Base-by-base conservation (phyloP, 225 moss, liverwort and hornwort genomes). In the Neckera pumila region DNA sequence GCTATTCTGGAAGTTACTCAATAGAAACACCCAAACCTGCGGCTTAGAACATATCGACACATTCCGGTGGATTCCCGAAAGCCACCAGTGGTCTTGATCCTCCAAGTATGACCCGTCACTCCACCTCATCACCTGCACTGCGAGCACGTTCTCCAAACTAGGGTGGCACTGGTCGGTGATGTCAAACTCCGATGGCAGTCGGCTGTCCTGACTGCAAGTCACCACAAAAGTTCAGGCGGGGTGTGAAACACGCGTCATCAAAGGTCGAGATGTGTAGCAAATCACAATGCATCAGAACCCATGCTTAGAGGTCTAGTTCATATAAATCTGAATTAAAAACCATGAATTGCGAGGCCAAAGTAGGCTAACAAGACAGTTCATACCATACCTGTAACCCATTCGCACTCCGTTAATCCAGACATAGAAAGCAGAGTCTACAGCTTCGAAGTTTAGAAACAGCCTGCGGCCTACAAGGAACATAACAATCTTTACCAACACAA, bases 71-170 rank as follows among this genome's bases (percentile, higher is more conserved):
- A 99, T 99, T 85, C 99, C 99, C 66, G 99, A 99, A 57, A 99
- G 96, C 99, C 97, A 99, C 99, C 99, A 99, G 76, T 99, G 99
- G 63, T 99, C 99, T 89, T 99, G 99, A 86, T 99, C 99, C 94
- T 99, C 99, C 78, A 99, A 92, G 89, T 99, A 99, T n/a, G 99
- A 99, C 42, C 99, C 99, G 82, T 99, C 99, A 89, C 99, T 97
- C 99, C 99, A 99, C 79, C 99, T 91, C 94, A 99, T 96, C 53
- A 99, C 97, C 93, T 99, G 99, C 63, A 99, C 99, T 84, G 96
- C 97, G 28, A 99, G 81, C 82, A 95, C 89, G 86, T 97, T 97
- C 87, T 95, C 95, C 72, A 62, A 25, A 67, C 89, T 89, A 62
- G 92, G 82, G 74, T 84, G 92, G 83, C 96, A 97, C 76, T 93